These are phyloP conservation scores for Chamaecyparis obtusa DNA, from an alignment of 75 land plant genomes.

Conservation along the genomic window DNA sequence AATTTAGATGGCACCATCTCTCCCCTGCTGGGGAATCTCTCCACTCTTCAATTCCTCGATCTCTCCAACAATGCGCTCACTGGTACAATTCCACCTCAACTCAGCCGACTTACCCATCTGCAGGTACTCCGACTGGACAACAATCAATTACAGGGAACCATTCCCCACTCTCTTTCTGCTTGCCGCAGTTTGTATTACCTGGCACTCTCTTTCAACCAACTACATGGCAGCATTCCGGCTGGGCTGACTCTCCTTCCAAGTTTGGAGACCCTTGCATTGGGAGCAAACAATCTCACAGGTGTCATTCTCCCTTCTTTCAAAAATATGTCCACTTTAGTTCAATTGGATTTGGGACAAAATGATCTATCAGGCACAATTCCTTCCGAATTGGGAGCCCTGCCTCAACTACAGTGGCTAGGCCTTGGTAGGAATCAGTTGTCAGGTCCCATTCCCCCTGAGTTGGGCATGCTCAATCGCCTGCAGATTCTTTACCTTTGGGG, in stretches of 20 bases:
- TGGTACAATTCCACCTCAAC: slow-evolving; percentile 13
- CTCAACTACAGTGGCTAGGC: no score
- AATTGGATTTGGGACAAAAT: no score
- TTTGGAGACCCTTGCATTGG: slow-evolving; percentile 39
- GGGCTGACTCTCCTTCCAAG: slow-evolving; percentile 35
- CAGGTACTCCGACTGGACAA: slow-evolving; percentile 11
- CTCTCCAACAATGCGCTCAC: slow-evolving; percentile 12
- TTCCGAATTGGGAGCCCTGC: no score
- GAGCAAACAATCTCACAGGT: slow-evolving; percentile 54
- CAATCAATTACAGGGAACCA: slow-evolving; percentile 36
- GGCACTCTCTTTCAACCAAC: no score
- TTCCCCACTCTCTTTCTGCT: no score
- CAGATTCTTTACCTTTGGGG: slow-evolving; percentile 28
- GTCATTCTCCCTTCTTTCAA: slow-evolving; percentile 28
- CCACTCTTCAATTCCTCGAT: slow-evolving; percentile 8
- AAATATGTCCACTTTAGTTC: no score
- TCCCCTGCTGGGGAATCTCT: neutral
- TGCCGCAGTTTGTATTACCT: no score
- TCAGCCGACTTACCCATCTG: neutral
- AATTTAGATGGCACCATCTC: slow-evolving; percentile 16
- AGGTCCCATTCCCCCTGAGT: slow-evolving; percentile 35
- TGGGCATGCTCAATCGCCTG: slow-evolving; percentile 41
- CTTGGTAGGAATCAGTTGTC: no score
- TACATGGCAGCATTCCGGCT: slow-evolving; percentile 54
- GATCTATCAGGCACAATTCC: no score